Evolutionary conservation across 129 eudicot genomes (phyloP).

Genomic region (Flaveria robusta): DNA sequence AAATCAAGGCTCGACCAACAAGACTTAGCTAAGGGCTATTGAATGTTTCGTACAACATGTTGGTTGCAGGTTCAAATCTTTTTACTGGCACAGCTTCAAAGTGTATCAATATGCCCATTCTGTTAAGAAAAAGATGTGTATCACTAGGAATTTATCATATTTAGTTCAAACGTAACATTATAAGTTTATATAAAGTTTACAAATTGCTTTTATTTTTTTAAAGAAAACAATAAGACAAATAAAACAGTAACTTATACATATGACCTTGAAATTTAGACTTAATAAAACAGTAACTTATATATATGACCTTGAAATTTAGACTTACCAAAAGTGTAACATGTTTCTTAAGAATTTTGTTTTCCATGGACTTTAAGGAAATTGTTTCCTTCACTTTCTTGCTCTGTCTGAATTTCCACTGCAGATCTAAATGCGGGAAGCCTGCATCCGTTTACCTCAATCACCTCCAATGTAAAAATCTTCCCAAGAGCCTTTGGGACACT

Average conservation of each 20-base stretch:
- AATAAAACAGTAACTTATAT: no score
- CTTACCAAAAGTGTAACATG: no score
- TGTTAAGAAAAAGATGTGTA: not conserved
- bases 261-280: not conserved
- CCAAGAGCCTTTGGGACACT: constrained; percentile 28
- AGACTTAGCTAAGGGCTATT: no score
- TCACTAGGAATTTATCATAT: not conserved
- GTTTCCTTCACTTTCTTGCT: not conserved
- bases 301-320: no score
- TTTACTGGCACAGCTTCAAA: no score
- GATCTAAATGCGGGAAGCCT: not conserved
- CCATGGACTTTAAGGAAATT: not conserved
- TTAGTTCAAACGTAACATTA: not conserved
- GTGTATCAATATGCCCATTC: not conserved
- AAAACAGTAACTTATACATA: not conserved
- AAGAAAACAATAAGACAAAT: not conserved
- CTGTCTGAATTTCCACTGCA: constrained; percentile 8
- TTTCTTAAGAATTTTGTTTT: not conserved
- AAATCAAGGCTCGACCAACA: no score
- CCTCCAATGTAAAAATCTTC: constrained; percentile 16
- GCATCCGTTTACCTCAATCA: constrained; percentile 22
- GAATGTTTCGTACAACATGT: no score
- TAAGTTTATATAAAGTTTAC: not conserved
- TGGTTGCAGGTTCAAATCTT: no score
- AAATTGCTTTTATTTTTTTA: not conserved